Conservation (phyloP, 305 asterid species). For the Ruellia speciosa region DNA sequence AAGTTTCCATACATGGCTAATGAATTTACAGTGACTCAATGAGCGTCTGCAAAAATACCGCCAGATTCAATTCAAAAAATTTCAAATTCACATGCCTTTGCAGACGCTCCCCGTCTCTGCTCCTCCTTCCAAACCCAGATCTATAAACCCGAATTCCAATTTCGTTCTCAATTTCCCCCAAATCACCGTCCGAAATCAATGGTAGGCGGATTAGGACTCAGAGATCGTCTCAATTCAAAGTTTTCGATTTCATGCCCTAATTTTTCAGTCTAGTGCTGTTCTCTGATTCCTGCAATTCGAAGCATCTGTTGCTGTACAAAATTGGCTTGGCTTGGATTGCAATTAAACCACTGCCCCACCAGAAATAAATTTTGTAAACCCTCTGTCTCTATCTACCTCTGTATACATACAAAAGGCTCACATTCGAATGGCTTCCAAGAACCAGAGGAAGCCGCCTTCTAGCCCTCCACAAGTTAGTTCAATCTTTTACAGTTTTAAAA, state of each 20-base stretch:
- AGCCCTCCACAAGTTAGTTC: constrained; percentile 29
- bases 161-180: constrained; percentile 1
- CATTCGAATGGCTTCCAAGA: constrained; percentile 31
- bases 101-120: not conserved
- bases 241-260: not conserved
- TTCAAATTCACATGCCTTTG: constrained; percentile 19
- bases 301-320: constrained; percentile 16
- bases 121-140: constrained; percentile 13
- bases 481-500: too few species aligned
- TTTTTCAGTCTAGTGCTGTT: constrained; percentile 8
- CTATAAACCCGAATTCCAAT: constrained; percentile 23
- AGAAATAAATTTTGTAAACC: constrained; percentile 7
- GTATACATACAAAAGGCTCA: constrained; percentile 1
- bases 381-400: constrained; percentile 7
- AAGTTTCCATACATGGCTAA: too few species aligned
- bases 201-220: not conserved
- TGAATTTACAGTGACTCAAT: constrained; percentile 17
- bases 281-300: constrained; percentile 22
- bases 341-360: constrained; percentile 23
- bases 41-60: constrained; percentile 15
- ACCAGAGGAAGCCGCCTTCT: constrained; percentile 34
- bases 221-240: not conserved
- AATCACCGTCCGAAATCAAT: not conserved
- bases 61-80: constrained; percentile 23
- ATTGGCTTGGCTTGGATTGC: constrained; percentile 21